A percentile compares a stretch with the other conserved stretches of the same genome.
Evolutionary conservation across 2,329 filamentous ascomycete species (phyloP).

Genomic region (Alternaria sp.): DNA sequence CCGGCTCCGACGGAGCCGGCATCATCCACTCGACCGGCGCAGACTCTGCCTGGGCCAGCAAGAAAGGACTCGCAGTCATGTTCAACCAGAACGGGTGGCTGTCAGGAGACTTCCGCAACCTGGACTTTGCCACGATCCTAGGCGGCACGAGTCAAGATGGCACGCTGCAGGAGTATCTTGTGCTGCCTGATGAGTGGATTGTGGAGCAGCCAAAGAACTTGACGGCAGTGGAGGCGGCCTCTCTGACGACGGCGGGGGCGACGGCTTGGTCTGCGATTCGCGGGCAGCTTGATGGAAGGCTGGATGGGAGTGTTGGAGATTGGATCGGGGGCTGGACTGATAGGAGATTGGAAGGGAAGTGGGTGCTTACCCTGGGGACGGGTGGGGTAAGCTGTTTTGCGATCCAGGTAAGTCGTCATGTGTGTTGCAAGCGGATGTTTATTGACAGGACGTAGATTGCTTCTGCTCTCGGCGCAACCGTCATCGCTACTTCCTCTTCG

Average conservation of each 20-base stretch:
- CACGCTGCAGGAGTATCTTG: conserved; percentile 40
- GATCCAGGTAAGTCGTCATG: conserved; percentile 22
- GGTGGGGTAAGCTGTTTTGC: conserved; percentile 50
- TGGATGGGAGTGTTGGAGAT: conserved; percentile 1
- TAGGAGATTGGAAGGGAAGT: conserved; percentile 27
- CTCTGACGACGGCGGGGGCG: conserved; percentile 26
- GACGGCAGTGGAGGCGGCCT: conserved; percentile 38
- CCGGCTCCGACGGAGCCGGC: conserved; percentile 30
- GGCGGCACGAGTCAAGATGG: conserved; percentile 29
- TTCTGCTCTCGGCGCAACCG: conserved; percentile 53
- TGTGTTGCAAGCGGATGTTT: not conserved
- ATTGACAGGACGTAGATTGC: conserved; percentile 29
- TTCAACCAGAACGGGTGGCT: not conserved
- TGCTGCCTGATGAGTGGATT: conserved; percentile 26
- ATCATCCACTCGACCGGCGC: conserved; percentile 26
- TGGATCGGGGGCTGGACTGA: conserved; percentile 15
- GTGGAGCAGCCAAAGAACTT: conserved; percentile 24
- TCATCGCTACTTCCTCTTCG: conserved; percentile 63
- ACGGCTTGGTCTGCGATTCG: conserved; percentile 29
- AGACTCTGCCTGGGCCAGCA: not conserved
- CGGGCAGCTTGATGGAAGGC: conserved; percentile 4
- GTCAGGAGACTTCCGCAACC: not conserved
- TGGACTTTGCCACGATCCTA: not conserved
- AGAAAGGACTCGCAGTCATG: not conserved
- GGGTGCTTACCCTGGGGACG: conserved; percentile 68